Evolutionary conservation across 495 filamentous ascomycete genomes (phyloP).

Genomic region (Gamarada debralockiae): DNA sequence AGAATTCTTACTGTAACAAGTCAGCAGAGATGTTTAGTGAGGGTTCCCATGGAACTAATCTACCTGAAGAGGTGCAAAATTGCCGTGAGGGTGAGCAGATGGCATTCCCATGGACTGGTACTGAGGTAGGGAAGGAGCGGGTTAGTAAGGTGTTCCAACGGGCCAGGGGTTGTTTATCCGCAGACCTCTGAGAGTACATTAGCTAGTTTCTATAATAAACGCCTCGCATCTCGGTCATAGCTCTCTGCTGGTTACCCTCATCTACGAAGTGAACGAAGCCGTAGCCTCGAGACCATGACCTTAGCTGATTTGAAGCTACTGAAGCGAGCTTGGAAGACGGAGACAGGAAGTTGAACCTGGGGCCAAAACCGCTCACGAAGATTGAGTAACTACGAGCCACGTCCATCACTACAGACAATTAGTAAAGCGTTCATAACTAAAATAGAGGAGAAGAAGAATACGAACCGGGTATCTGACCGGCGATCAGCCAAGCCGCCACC

Average conservation of each 20-base stretch:
- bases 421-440: slow-evolving; percentile 1
- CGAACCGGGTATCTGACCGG: slow-evolving; percentile 53
- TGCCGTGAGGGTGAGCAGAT: slow-evolving; percentile 53
- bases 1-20: slow-evolving; percentile 21
- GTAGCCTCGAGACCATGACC: slow-evolving; percentile 98
- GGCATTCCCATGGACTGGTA: slow-evolving; percentile 85
- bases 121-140: slow-evolving; percentile 83
- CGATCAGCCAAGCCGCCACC: slow-evolving; percentile 92
- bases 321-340: slow-evolving; percentile 92
- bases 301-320: slow-evolving; percentile 98
- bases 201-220: slow-evolving; percentile 98
- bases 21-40: slow-evolving; percentile 2
- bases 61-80: slow-evolving; percentile 30
- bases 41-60: slow-evolving; percentile 3
- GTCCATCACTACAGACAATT: slow-evolving; percentile 69
- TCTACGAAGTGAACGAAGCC: slow-evolving; percentile 97
- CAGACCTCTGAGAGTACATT: slow-evolving; percentile 97
- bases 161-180: slow-evolving; percentile 98
- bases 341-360: slow-evolving; percentile 95
- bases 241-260: slow-evolving; percentile 90
- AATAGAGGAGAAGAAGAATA: slow-evolving; percentile 10
- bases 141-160: slow-evolving; percentile 94
- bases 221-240: slow-evolving; percentile 95
- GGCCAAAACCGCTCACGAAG: slow-evolving; percentile 95
- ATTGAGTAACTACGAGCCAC: slow-evolving; percentile 96